phyloP scores from a whole-genome alignment of 345 rosid species.

The Salix caprea region DNA sequence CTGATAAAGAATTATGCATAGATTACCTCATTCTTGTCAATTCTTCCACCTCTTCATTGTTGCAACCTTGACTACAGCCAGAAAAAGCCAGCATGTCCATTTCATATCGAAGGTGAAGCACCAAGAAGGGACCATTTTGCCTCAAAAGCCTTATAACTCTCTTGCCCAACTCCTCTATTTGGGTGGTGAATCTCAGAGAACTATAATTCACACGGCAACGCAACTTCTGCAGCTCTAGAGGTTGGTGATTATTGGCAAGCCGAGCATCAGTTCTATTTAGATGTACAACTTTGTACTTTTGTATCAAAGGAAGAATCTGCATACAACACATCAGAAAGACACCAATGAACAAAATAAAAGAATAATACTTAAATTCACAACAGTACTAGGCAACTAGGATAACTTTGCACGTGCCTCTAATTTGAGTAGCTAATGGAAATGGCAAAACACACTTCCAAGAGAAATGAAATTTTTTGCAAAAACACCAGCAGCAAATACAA shows the following conservation, averaged over 20 bases:
- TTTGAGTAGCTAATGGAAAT: neutral
- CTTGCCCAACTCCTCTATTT: constrained; percentile 87
- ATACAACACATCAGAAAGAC: neutral
- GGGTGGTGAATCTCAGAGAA: constrained; percentile 82
- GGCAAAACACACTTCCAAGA: neutral
- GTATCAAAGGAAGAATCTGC: constrained; percentile 91
- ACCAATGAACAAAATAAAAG: neutral
- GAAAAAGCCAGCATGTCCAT: constrained; percentile 99
- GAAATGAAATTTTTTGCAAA: neutral
- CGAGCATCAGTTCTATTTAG: constrained; percentile 89
- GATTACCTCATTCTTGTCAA: constrained; percentile 91
- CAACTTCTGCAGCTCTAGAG: constrained; percentile 79
- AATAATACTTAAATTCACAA: neutral
- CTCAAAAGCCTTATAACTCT: constrained; percentile 70
- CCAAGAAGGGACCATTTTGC: constrained; percentile 83
- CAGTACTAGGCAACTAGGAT: neutral
- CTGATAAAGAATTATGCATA: neutral
- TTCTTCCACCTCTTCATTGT: constrained; percentile 78
- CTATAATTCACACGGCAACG: constrained; percentile 88
- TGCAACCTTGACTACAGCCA: constrained; percentile 94
- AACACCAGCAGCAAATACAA: neutral
- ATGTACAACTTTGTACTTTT: constrained; percentile 78
- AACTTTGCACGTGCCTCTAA: neutral
- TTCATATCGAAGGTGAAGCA: constrained; percentile 92
- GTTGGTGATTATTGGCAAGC: constrained; percentile 76